phyloP scores from a whole-genome alignment of 345 rosid species.

The Isatis tinctoria region DNA sequence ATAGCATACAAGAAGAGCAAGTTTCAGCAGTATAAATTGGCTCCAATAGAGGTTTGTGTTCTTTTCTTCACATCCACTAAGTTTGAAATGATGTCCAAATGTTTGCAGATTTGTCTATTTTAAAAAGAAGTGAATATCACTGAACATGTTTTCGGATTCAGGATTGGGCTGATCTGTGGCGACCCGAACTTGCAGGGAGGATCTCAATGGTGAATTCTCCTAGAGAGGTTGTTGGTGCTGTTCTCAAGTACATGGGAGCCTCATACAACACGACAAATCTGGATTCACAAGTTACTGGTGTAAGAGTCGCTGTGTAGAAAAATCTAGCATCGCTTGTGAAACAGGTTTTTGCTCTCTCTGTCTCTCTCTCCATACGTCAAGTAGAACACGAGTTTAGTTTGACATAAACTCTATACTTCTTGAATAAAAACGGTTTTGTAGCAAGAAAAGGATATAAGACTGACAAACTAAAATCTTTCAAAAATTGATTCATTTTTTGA shows the following conservation, averaged over 20 bases:
- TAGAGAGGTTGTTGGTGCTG: slow-evolving; percentile 77
- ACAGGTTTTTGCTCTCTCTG: slow-evolving; percentile 47
- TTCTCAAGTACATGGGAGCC: slow-evolving; percentile 87
- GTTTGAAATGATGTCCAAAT: not conserved
- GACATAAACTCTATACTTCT: not conserved
- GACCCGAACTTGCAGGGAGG: slow-evolving; percentile 79
- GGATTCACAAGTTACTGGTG: slow-evolving; percentile 64
- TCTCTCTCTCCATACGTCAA: not conserved
- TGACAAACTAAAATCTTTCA: too few relatives aligned
- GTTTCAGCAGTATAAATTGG: slow-evolving; percentile 61
- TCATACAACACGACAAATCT: slow-evolving; percentile 71
- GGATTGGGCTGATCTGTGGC: slow-evolving; percentile 96
- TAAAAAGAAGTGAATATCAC: not conserved
- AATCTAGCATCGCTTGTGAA: slow-evolving; percentile 56
- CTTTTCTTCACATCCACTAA: not conserved
- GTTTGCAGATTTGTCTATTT: too few relatives aligned
- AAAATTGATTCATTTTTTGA: too few relatives aligned
- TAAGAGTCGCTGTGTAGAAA: slow-evolving; percentile 56
- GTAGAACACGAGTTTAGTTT: not conserved
- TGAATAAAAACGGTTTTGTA: too few relatives aligned
- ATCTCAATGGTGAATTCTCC: slow-evolving; percentile 90
- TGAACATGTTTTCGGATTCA: slow-evolving; percentile 25
- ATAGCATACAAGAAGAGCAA: slow-evolving; percentile 81
- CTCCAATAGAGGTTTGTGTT: slow-evolving; percentile 63
- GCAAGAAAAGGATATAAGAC: too few relatives aligned